Evolutionary conservation across 257 asterid genomes (phyloP).

Genomic region (Solanum rostratum): DNA sequence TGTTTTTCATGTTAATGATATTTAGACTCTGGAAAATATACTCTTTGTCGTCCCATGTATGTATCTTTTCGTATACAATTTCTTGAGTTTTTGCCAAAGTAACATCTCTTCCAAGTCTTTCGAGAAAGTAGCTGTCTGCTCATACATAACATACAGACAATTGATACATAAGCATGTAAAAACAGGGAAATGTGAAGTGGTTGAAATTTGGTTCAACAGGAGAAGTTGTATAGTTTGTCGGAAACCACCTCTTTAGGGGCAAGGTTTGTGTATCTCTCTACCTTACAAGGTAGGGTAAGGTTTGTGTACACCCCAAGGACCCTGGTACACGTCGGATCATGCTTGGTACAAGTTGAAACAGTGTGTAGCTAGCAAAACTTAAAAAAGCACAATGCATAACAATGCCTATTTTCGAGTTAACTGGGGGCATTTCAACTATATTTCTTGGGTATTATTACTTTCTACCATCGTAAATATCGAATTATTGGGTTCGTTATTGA

Average conservation of each 20-base stretch:
- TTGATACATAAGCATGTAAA: neutral
- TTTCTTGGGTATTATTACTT: neutral
- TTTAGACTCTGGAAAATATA: neutral
- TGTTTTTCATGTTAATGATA: neutral
- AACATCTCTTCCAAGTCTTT: neutral
- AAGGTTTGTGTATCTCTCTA: no score
- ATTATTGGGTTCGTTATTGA: neutral
- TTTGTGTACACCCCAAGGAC: no score
- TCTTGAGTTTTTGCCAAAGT: neutral
- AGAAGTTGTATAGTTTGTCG: neutral
- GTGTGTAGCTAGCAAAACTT: constrained; percentile 56
- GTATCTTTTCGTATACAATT: neutral
- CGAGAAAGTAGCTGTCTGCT: neutral
- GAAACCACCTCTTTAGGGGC: neutral
- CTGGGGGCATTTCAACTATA: neutral
- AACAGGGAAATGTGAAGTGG: neutral
- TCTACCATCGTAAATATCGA: neutral
- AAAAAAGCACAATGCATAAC: neutral
- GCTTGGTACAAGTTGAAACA: neutral
- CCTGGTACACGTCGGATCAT: neutral
- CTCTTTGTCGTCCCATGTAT: neutral
- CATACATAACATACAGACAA: neutral
- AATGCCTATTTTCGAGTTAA: neutral
- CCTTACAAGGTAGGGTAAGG: neutral
- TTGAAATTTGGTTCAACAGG: neutral